A percentile compares a stretch with the other conserved stretches of the same genome.
phyloP scores from a whole-genome alignment of 306 rosid species.

The Hippophae gyantsensis region DNA sequence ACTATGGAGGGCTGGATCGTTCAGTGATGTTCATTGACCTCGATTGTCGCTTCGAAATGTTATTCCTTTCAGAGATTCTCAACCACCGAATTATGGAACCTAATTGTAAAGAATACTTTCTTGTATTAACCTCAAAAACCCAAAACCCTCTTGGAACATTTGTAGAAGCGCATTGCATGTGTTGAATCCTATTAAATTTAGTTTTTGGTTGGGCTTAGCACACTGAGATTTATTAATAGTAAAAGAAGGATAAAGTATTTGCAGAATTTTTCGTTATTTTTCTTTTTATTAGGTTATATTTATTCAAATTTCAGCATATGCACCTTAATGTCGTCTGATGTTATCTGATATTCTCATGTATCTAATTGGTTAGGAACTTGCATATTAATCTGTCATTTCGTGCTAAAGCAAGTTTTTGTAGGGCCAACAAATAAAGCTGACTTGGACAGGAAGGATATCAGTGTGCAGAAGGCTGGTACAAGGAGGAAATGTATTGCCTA shows the following conservation, averaged over 20 bases:
- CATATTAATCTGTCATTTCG: not conserved
- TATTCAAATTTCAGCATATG: too few species aligned
- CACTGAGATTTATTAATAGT: not conserved
- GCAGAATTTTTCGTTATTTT: not conserved
- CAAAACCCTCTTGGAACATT: too few species aligned
- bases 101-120: slow-evolving; percentile 24
- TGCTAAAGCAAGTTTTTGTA: slow-evolving; percentile 1
- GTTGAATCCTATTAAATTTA: too few species aligned
- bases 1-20: slow-evolving; percentile 61
- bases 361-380: not conserved
- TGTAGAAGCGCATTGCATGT: too few species aligned
- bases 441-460: slow-evolving; percentile 8
- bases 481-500: slow-evolving; percentile 19
- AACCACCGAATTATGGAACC: slow-evolving; percentile 43
- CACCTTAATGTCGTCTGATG: too few species aligned
- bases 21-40: slow-evolving; percentile 62
- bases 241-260: not conserved
- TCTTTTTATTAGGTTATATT: not conserved
- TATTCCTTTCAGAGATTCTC: slow-evolving; percentile 47
- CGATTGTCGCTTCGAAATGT: slow-evolving; percentile 63
- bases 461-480: slow-evolving; percentile 1
- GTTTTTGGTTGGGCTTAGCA: too few species aligned
- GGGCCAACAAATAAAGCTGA: slow-evolving; percentile 13
- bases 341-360: not conserved
- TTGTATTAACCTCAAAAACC: too few species aligned